A percentile compares a stretch with the other conserved stretches of the same genome.
Evolutionary conservation across 495 filamentous ascomycete genomes (phyloP).

Genomic region (Lasiosphaeriaceae sp.): DNA sequence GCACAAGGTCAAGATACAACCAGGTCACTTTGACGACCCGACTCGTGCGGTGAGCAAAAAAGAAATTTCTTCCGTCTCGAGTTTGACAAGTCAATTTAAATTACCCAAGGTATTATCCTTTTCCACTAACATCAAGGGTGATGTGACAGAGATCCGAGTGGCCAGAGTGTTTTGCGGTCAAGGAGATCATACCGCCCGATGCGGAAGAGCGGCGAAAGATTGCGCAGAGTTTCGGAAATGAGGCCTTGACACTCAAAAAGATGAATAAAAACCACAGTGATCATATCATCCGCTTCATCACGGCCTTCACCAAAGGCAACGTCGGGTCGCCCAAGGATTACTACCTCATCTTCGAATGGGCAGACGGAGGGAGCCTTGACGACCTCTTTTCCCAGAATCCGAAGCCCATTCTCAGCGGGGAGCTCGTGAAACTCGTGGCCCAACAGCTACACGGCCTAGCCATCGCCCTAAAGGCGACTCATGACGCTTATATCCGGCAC

Average conservation of each 20-base stretch:
- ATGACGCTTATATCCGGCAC: conserved; percentile 12
- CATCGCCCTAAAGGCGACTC: conserved; percentile 7
- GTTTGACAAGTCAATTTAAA: too few species aligned
- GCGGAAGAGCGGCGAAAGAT: conserved; percentile 1
- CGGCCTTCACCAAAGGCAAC: conserved; percentile 14
- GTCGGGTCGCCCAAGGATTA: neutral
- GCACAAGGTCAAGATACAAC: conserved; percentile 10
- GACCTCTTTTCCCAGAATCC: conserved; percentile 13
- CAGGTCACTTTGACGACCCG: conserved; percentile 13
- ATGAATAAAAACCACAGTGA: conserved; percentile 8
- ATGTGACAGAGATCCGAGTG: conserved; percentile 7
- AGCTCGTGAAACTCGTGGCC: conserved; percentile 1
- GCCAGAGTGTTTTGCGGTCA: conserved; percentile 10
- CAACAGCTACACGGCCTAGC: conserved; percentile 15
- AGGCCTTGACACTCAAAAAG: conserved; percentile 8
- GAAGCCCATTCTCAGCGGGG: neutral
- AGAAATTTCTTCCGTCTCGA: too few species aligned
- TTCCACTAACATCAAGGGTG: too few species aligned
- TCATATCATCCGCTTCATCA: conserved; percentile 19
- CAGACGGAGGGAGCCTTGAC: conserved; percentile 21
- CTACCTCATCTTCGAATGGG: conserved; percentile 28
- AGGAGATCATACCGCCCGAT: conserved; percentile 10
- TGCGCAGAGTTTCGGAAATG: conserved; percentile 1
- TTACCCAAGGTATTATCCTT: too few species aligned
- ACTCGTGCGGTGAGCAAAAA: neutral